Evolutionary conservation across 306 rosid species (phyloP).

Genomic region (Malus orientalis): DNA sequence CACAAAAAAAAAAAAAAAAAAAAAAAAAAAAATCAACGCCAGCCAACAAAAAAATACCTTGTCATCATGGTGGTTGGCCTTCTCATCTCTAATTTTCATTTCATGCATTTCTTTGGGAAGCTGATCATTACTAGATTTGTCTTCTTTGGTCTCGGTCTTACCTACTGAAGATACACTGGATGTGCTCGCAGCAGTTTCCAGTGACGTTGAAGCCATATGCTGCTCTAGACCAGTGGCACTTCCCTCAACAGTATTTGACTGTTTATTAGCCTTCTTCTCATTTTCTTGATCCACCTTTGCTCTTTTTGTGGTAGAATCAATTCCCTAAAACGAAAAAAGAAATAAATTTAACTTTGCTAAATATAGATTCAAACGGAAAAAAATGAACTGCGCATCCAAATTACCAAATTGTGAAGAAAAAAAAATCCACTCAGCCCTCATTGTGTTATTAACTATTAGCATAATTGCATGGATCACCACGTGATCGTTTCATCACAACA

Average conservation of each 20-base stretch:
- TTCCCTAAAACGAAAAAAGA: constrained; percentile 37
- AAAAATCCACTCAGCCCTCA: neutral
- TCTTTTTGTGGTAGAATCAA: constrained; percentile 50
- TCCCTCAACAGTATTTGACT: constrained; percentile 24
- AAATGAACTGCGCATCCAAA: neutral
- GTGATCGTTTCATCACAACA: neutral
- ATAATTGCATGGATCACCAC: no score
- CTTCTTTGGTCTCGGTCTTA: constrained; percentile 33
- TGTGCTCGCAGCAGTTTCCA: constrained; percentile 37
- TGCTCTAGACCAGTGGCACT: constrained; percentile 24
- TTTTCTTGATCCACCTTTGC: constrained; percentile 58
- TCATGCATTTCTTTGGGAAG: constrained; percentile 65
- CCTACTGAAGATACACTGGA: constrained; percentile 33
- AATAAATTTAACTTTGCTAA: neutral
- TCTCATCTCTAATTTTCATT: constrained; percentile 75
- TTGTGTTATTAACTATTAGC: neutral
- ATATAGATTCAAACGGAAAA: neutral
- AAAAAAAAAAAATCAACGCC: neutral
- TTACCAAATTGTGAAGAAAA: neutral
- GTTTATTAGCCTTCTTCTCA: constrained; percentile 25
- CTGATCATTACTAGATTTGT: constrained; percentile 46
- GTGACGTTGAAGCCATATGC: constrained; percentile 26
- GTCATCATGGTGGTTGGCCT: constrained; percentile 36
- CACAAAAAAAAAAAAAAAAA: neutral
- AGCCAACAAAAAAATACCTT: constrained; percentile 36